Evolutionary conservation across 345 rosid species (phyloP).

Genomic region (Punica granatum): DNA sequence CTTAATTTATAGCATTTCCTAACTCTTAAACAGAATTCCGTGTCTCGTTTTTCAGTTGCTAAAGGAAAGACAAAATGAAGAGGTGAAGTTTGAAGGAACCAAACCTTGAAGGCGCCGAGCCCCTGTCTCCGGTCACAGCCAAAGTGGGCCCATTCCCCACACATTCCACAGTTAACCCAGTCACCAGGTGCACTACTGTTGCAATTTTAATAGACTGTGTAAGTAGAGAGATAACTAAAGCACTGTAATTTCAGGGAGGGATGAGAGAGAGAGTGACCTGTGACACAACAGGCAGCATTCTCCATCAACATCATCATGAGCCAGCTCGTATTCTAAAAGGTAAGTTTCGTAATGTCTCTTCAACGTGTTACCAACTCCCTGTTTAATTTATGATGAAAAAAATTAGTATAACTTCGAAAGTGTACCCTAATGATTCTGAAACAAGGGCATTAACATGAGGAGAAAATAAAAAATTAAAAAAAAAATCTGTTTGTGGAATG

Average conservation of each 20-base stretch:
- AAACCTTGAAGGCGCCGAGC: conserved; percentile 96
- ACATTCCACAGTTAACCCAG: conserved; percentile 98
- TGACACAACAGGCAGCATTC: conserved; percentile 97
- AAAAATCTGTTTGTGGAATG: neutral
- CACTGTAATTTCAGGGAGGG: neutral
- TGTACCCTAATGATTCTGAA: neutral
- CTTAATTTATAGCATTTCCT: neutral
- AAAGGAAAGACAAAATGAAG: neutral
- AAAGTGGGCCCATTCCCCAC: conserved; percentile 99
- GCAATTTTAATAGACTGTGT: conserved; percentile 16
- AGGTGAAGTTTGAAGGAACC: neutral
- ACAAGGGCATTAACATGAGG: too few relatives aligned
- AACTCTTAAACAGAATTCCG: neutral
- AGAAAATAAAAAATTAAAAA: neutral
- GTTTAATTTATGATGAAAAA: neutral
- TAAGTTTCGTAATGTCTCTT: conserved; percentile 96
- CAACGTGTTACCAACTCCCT: conserved; percentile 97
- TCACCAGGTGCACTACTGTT: conserved; percentile 99
- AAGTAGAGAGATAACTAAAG: conserved; percentile 10
- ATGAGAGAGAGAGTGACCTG: conserved; percentile 39
- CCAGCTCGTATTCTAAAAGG: conserved; percentile 89
- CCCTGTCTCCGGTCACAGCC: conserved; percentile 99
- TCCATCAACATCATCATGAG: conserved; percentile 97
- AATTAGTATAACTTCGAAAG: neutral
- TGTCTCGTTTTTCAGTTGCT: neutral